Percentiles rank a stretch among this genome's conserved stretches.
Conservation (phyloP, 805 yeast genomes). For the Starmera dryadoides region DNA sequence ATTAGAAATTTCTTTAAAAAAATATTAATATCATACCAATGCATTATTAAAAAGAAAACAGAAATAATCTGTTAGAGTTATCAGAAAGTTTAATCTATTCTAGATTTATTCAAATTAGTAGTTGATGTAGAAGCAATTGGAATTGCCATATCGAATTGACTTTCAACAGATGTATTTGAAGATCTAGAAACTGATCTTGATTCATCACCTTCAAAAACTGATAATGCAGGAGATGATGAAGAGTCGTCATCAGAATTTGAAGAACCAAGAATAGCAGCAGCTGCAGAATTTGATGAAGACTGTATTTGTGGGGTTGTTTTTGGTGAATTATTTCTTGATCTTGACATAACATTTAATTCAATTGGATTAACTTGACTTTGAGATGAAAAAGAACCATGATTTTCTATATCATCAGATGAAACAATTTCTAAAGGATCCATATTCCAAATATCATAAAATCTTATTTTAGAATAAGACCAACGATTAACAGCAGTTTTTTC, state of each 20-base stretch:
- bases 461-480: constrained; percentile 52
- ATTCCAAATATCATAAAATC: constrained; percentile 22
- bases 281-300: not conserved
- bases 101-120: not conserved
- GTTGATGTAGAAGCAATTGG: not conserved
- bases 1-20: not conserved
- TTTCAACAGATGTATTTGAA: constrained; percentile 26
- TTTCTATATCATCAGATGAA: constrained; percentile 23
- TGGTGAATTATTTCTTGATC: constrained; percentile 6
- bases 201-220: constrained; percentile 23
- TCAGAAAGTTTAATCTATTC: constrained; percentile 4
- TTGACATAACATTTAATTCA: constrained; percentile 19
- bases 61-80: not conserved
- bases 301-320: not conserved
- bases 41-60: not conserved
- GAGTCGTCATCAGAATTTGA: constrained; percentile 4
- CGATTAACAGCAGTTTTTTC: constrained; percentile 52
- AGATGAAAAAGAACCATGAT: constrained; percentile 17
- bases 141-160: constrained; percentile 8
- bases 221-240: constrained; percentile 10
- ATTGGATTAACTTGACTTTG: constrained; percentile 12
- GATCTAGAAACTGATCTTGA: constrained; percentile 24
- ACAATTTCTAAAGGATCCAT: constrained; percentile 28
- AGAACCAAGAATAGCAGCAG: not conserved
- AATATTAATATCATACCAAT: not conserved